Percentiles rank a stretch among this genome's conserved stretches.
Conservation (phyloP, 352 stramenopile genomes). For the Globisporangium ultimum region DNA sequence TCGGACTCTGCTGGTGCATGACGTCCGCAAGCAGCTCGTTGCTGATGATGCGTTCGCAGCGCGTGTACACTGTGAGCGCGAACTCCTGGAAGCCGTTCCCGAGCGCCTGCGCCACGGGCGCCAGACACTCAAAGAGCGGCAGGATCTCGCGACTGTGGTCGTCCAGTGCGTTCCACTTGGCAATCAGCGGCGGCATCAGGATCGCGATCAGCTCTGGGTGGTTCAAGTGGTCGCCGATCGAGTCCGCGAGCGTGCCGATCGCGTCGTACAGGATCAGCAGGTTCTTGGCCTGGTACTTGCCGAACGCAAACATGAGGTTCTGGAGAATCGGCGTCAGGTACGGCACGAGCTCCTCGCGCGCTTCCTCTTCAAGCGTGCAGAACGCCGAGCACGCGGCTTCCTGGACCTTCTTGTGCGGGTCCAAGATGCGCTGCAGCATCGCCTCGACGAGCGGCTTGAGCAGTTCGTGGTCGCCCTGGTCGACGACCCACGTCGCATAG, state of each 20-base stretch:
- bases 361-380: conserved; percentile 93
- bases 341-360: conserved; percentile 89
- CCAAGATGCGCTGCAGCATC: conserved; percentile 87
- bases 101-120: conserved; percentile 80
- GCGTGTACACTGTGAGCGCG: conserved; percentile 74
- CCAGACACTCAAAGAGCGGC: conserved; percentile 88
- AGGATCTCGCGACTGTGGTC: conserved; percentile 81
- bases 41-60: conserved; percentile 81
- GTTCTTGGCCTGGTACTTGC: conserved; percentile 93
- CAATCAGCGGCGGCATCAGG: conserved; percentile 92
- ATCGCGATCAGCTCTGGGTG: conserved; percentile 89
- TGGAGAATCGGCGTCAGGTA: conserved; percentile 92
- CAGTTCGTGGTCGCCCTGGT: conserved; percentile 87
- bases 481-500: conserved; percentile 91
- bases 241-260: conserved; percentile 94
- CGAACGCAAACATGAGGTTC: conserved; percentile 91
- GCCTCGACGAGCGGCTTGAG: conserved; percentile 79
- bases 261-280: conserved; percentile 96
- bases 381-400: conserved; percentile 93
- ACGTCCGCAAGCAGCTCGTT: conserved; percentile 80
- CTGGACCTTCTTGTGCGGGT: conserved; percentile 95
- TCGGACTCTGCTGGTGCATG: conserved; percentile 74
- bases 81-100: conserved; percentile 88
- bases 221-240: conserved; percentile 90
- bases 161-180: conserved; percentile 88